Conservation (phyloP, 768 basidiomycete species). For the Tremella mesenterica region DNA sequence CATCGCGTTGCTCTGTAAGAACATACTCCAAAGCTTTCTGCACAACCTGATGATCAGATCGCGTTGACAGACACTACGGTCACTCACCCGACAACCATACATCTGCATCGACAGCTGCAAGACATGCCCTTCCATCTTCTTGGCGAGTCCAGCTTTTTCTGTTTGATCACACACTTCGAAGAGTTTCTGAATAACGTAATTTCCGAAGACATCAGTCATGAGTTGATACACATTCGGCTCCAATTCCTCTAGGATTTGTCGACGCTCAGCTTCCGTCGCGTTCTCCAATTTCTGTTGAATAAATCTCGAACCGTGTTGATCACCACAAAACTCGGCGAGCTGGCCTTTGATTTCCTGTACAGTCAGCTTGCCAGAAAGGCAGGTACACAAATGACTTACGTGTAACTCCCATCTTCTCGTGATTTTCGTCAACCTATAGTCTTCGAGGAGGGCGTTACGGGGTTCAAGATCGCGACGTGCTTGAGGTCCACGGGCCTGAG, state of each 20-base stretch:
- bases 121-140: slow-evolving; percentile 67
- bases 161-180: slow-evolving; percentile 73
- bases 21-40: slow-evolving; percentile 73
- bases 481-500: not conserved
- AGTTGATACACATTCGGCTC: slow-evolving; percentile 68
- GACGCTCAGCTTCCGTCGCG: slow-evolving; percentile 69
- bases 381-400: slow-evolving; percentile 51
- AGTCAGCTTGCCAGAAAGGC: not conserved
- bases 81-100: slow-evolving; percentile 82
- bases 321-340: slow-evolving; percentile 81
- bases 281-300: slow-evolving; percentile 79
- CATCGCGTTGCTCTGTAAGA: slow-evolving; percentile 64
- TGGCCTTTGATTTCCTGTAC: slow-evolving; percentile 73
- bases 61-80: too few species aligned
- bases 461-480: not conserved
- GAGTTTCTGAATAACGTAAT: slow-evolving; percentile 90
- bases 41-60: slow-evolving; percentile 9
- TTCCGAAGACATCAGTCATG: slow-evolving; percentile 89
- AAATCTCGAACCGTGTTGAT: slow-evolving; percentile 97
- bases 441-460: slow-evolving; percentile 57
- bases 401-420: slow-evolving; percentile 68
- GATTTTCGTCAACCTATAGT: slow-evolving; percentile 68
- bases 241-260: slow-evolving; percentile 77
- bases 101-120: slow-evolving; percentile 73
- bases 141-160: slow-evolving; percentile 64